phyloP scores from a whole-genome alignment of 2,329 filamentous ascomycete genomes.

The Cladophialophora immunda region DNA sequence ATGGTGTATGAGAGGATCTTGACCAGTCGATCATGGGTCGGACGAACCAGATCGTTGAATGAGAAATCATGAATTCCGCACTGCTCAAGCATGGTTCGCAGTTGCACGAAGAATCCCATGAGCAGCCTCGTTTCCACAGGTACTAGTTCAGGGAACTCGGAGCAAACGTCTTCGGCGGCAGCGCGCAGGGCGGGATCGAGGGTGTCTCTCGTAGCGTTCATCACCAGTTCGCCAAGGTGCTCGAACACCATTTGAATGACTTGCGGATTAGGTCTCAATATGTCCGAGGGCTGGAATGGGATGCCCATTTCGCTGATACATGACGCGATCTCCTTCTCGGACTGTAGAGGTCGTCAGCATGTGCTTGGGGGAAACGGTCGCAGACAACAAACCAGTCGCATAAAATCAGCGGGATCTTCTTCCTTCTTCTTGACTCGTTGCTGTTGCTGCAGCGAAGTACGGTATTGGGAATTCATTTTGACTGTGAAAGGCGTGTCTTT shows the following conservation, averaged over 20 bases:
- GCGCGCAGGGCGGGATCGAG: slow-evolving; percentile 95
- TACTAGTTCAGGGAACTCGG: slow-evolving; percentile 82
- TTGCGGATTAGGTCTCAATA: slow-evolving; percentile 91
- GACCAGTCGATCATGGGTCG: slow-evolving; percentile 86
- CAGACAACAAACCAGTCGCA: slow-evolving; percentile 59
- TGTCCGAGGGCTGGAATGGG: slow-evolving; percentile 82
- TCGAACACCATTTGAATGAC: slow-evolving; percentile 98
- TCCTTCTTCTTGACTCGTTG: slow-evolving; percentile 63
- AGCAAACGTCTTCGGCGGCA: slow-evolving; percentile 82
- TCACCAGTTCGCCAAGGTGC: slow-evolving; percentile 92
- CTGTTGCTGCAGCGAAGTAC: slow-evolving; percentile 54
- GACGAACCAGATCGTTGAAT: slow-evolving; percentile 89
- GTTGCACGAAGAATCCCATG: slow-evolving; percentile 91
- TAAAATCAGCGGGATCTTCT: slow-evolving; percentile 65
- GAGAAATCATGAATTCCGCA: slow-evolving; percentile 94
- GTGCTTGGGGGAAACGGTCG: slow-evolving; percentile 28
- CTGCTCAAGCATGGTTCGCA: slow-evolving; percentile 79
- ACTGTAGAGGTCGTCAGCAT: slow-evolving; percentile 57
- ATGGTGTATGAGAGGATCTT: slow-evolving; percentile 98
- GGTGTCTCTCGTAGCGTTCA: slow-evolving; percentile 91
- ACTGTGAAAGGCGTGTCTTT: slow-evolving; percentile 42
- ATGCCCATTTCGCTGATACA: slow-evolving; percentile 98
- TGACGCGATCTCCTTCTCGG: slow-evolving; percentile 83
- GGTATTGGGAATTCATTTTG: slow-evolving; percentile 62
- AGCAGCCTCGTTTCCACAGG: slow-evolving; percentile 89